Conservation (phyloP, 192 early-diverging fungal genomes). For the Coemansia sp. region DNA sequence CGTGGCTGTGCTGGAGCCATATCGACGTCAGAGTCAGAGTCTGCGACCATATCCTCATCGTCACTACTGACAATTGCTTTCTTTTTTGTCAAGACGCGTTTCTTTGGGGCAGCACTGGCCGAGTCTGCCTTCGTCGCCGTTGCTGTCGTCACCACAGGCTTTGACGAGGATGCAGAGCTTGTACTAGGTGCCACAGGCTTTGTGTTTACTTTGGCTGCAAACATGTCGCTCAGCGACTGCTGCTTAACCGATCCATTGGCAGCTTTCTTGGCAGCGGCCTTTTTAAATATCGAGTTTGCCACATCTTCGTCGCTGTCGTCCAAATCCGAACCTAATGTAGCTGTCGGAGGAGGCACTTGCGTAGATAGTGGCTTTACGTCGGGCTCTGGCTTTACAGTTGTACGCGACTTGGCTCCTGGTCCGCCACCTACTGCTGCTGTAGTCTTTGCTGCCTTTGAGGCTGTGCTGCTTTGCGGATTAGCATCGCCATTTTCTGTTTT, state of each 20-base stretch:
- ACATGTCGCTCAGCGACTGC: constrained; percentile 27
- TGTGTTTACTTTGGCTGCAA: constrained; percentile 13
- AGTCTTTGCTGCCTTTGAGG: constrained; percentile 19
- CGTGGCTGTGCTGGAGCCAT: constrained; percentile 16
- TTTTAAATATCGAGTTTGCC: constrained; percentile 30
- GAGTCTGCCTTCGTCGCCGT: constrained; percentile 3
- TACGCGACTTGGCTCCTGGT: background rate
- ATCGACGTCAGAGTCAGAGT: constrained; percentile 19
- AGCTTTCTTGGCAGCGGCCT: constrained; percentile 19
- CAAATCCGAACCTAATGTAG: constrained; percentile 45
- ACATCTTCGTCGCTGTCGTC: constrained; percentile 53
- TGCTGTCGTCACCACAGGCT: background rate
- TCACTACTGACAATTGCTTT: constrained; percentile 19
- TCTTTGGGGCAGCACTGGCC: constrained; percentile 9
- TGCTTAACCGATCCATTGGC: constrained; percentile 12
- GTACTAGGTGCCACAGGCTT: constrained; percentile 4
- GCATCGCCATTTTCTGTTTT: constrained; percentile 20
- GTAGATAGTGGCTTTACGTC: constrained; percentile 13
- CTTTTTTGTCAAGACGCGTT: background rate
- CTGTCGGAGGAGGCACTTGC: constrained; percentile 4
- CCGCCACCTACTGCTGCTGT: background rate
- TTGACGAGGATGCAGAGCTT: background rate
- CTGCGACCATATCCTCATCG: constrained; percentile 27
- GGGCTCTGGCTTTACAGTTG: constrained; percentile 7
- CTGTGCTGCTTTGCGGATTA: background rate